phyloP scores from a whole-genome alignment of 2,329 filamentous ascomycete genomes.

The Sporothrix phasma region DNA sequence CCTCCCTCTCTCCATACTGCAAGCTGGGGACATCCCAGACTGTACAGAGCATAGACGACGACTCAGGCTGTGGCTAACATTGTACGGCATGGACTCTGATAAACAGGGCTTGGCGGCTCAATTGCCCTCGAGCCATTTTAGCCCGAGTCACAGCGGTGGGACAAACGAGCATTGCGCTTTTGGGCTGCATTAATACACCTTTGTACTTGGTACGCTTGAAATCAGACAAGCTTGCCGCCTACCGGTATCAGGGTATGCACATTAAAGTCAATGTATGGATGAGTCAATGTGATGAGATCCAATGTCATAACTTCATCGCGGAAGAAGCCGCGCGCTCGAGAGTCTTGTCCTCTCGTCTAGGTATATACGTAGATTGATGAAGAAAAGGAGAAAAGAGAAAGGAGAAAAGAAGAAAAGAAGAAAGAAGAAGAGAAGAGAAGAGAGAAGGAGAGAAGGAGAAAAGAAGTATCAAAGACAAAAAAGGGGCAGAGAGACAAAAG shows the following conservation, averaged over 20 bases:
- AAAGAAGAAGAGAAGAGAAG: neutral
- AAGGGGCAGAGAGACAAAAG: no score
- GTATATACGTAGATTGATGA: neutral
- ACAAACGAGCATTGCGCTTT: no score
- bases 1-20: no score
- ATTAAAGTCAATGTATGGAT: no score
- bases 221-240: no score
- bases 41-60: no score
- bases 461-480: neutral
- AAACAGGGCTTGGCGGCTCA: neutral
- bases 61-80: no score
- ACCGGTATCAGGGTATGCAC: no score
- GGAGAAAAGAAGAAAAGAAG: no score
- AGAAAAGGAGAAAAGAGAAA: neutral
- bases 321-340: neutral
- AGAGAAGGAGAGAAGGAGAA: neutral
- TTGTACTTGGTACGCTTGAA: no score
- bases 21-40: no score
- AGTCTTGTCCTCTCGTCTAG: neutral
- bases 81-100: no score
- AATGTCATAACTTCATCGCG: constrained; percentile 4
- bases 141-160: neutral
- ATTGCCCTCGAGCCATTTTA: neutral
- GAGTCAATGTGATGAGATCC: neutral
- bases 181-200: neutral